Base-by-base conservation (phyloP, 108 stramenopile genomes). In the Cyclotella sp. region DNA sequence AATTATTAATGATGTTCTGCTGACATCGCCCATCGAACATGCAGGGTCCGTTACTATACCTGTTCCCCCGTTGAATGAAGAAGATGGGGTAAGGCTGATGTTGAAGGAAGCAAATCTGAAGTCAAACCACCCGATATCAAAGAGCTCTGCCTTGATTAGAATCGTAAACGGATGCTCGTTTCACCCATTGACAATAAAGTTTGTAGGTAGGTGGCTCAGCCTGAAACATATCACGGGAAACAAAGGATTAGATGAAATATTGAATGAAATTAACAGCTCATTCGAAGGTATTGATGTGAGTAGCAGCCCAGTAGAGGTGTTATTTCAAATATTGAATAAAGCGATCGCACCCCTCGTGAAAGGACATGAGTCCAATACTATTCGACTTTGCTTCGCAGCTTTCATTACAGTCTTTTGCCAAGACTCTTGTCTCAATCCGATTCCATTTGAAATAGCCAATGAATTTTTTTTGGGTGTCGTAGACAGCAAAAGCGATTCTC, bases 101-200 rank as follows among this genome's bases (percentile, higher is more conserved):
- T 77, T 91, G 60, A 84, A 78, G 41, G 92, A 93, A 63, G 83
- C 88, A 44, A 87, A 89, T 55, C 76, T 90, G 19, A 69, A 86
- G 9, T 63, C 75, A 21, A 78, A 89, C 61, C 78, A 82, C 40
- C 68, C 85, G 8, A 78, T 87, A 74, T 81, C 85, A 45, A 87
- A 83, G 54, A 85, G 77, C 27, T 27, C 44, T 43, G 82, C 83
- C 52, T 81, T 86, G 22, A 71, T 59, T 15, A 78, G 75, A 8
- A 79, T 93, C 63, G 84, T 93, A 9, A 72, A 81, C 43, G 84
- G 84, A 40, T 91, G 92, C 58, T 85, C 85, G 28, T 76, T 87
- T 73, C 92, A 93, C 57, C 88, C 90, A 5, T 67, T 93, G 18
- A 86, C 89, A n/a, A 89, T 91, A 10, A 93, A 91, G 40, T 85